Evolutionary conservation across 352 stramenopile species (phyloP).

Genomic region (Peronosclerospora sorghi): DNA sequence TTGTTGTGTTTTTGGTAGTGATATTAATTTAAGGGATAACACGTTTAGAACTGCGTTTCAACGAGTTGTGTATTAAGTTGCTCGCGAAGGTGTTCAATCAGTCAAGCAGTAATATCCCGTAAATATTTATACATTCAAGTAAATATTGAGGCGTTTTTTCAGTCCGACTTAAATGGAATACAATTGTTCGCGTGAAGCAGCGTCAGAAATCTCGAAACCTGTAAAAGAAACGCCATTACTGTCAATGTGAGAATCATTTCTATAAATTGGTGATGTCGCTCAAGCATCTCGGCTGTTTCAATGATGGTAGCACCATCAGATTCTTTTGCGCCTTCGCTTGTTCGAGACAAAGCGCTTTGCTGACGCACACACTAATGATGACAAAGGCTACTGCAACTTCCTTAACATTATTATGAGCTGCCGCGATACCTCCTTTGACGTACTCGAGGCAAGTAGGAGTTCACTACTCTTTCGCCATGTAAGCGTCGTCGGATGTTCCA

Average conservation of each 20-base stretch:
- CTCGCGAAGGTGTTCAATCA: slow-evolving; percentile 67
- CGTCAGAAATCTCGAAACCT: slow-evolving; percentile 22
- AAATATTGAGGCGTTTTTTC: slow-evolving; percentile 28
- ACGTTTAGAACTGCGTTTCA: slow-evolving; percentile 13
- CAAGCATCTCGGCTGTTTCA: slow-evolving; percentile 8
- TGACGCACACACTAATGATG: slow-evolving; percentile 21
- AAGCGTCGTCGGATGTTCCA: slow-evolving; percentile 63
- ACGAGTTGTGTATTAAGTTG: slow-evolving; percentile 29
- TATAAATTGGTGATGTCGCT: slow-evolving; percentile 21
- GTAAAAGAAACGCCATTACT: slow-evolving; percentile 3
- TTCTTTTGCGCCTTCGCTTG: slow-evolving; percentile 14
- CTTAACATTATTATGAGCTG: slow-evolving; percentile 6
- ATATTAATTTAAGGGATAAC: too few relatives aligned
- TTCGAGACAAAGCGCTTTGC: slow-evolving; percentile 21
- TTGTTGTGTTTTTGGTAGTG: slow-evolving; percentile 1
- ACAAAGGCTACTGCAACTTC: slow-evolving; percentile 11
- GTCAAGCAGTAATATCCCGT: slow-evolving; percentile 52
- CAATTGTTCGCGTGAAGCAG: slow-evolving; percentile 13
- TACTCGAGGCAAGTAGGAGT: slow-evolving; percentile 35
- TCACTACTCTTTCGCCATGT: slow-evolving; percentile 28
- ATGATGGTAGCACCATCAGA: slow-evolving; percentile 5
- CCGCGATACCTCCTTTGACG: slow-evolving; percentile 18
- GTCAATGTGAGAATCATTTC: slow-evolving; percentile 5
- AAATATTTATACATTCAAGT: slow-evolving; percentile 12
- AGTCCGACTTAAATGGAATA: slow-evolving; percentile 67